These are phyloP conservation scores for Aureobasidium vineae DNA, from an alignment of 2,329 filamentous ascomycete genomes.

Conservation along the genomic window DNA sequence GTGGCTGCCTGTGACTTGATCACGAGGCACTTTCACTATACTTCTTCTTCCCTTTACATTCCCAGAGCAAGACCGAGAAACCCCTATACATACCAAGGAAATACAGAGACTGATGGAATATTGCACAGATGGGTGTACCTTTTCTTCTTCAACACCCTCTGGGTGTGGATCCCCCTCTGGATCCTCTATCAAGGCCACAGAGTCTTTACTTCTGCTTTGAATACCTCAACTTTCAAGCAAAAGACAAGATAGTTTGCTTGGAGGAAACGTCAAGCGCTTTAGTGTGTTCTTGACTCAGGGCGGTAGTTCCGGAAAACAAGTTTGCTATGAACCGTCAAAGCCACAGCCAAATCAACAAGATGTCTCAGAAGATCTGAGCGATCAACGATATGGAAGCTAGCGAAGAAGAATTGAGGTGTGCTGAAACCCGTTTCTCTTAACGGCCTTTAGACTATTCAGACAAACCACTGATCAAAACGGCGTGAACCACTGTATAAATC, in stretches of 20 bases:
- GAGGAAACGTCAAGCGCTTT: too few relatives aligned
- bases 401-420: too few relatives aligned
- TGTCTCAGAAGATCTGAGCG: too few relatives aligned
- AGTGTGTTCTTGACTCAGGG: too few relatives aligned
- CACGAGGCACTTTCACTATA: background rate
- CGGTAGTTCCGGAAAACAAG: too few relatives aligned
- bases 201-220: background rate
- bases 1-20: background rate
- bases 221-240: background rate
- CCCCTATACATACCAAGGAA: background rate
- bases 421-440: too few relatives aligned
- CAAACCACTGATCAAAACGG: too few relatives aligned
- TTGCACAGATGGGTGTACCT: conserved; percentile 58
- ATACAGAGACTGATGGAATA: background rate
- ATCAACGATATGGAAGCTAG: too few relatives aligned
- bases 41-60: background rate
- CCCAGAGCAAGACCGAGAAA: background rate
- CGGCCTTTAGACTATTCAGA: too few relatives aligned
- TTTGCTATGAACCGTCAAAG: too few relatives aligned
- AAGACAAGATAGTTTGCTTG: background rate
- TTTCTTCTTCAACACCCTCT: conserved; percentile 63
- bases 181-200: conserved; percentile 53
- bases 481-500: too few relatives aligned
- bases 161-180: conserved; percentile 61
- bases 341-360: too few relatives aligned